Evolutionary conservation across 257 asterid species (phyloP).

Genomic region (Rauvolfia tetraphylla): DNA sequence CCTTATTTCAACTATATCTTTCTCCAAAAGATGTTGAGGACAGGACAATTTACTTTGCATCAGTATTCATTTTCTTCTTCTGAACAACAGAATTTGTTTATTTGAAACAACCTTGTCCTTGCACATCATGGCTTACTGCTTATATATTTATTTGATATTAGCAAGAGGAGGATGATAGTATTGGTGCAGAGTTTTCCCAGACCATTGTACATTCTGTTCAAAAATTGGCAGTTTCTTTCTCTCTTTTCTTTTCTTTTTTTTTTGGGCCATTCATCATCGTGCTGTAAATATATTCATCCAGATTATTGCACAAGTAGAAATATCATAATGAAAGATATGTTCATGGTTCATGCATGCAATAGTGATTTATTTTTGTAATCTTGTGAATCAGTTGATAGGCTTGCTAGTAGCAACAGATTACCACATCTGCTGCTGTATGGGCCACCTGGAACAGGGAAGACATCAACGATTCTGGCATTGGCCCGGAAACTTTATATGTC

Average conservation of each 20-base stretch:
- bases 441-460: conserved; percentile 99
- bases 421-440: conserved; percentile 97
- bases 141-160: background rate
- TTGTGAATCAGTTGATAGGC: conserved; percentile 67
- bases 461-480: conserved; percentile 86
- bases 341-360: background rate
- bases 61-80: background rate
- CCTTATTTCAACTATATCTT: background rate
- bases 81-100: background rate
- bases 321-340: background rate
- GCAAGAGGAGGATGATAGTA: no score
- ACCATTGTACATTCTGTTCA: background rate
- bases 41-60: background rate
- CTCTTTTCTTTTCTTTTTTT: background rate
- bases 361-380: conserved; percentile 7
- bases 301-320: background rate
- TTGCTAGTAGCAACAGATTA: conserved; percentile 78
- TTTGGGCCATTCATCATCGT: background rate
- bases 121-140: background rate
- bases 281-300: background rate
- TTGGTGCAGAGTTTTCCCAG: background rate
- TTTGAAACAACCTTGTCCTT: background rate
- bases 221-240: no score
- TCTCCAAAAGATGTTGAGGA: background rate
- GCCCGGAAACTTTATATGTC: conserved; percentile 84